A percentile compares a stretch with the other conserved stretches of the same genome.
Conservation (phyloP, 306 rosid genomes). For the Sphenostylis stenocarpa region DNA sequence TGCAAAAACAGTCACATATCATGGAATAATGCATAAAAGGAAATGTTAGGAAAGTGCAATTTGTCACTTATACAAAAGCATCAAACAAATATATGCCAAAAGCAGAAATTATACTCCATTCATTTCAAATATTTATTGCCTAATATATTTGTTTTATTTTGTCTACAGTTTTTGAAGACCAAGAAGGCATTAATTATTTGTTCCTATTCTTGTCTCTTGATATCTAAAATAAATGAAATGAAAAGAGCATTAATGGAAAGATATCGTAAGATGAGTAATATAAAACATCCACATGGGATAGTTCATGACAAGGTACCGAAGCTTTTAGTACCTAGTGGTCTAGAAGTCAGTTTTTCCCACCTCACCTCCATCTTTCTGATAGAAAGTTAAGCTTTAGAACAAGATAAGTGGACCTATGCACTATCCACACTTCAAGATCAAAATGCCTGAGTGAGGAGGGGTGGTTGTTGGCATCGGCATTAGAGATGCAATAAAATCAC, state of each 20-base stretch:
- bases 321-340: background rate
- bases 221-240: background rate
- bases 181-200: background rate
- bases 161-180: background rate
- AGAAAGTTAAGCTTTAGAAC: background rate
- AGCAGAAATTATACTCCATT: background rate
- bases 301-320: background rate
- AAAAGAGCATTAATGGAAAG: background rate
- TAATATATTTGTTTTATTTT: background rate
- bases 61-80: background rate
- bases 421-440: background rate
- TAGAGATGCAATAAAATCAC: background rate
- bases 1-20: constrained; percentile 6
- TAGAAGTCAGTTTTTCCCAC: background rate
- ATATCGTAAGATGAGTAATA: background rate
- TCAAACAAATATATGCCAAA: background rate
- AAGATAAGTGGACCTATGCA: background rate
- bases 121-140: background rate
- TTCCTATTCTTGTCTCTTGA: background rate
- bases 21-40: background rate
- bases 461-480: background rate
- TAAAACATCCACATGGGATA: background rate
- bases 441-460: background rate
- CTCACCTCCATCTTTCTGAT: background rate
- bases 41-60: constrained; percentile 6